Percentiles rank a stretch among this genome's conserved stretches.
phyloP scores from a whole-genome alignment of 2,329 filamentous ascomycete genomes.

The Domatiomyces globalis region DNA sequence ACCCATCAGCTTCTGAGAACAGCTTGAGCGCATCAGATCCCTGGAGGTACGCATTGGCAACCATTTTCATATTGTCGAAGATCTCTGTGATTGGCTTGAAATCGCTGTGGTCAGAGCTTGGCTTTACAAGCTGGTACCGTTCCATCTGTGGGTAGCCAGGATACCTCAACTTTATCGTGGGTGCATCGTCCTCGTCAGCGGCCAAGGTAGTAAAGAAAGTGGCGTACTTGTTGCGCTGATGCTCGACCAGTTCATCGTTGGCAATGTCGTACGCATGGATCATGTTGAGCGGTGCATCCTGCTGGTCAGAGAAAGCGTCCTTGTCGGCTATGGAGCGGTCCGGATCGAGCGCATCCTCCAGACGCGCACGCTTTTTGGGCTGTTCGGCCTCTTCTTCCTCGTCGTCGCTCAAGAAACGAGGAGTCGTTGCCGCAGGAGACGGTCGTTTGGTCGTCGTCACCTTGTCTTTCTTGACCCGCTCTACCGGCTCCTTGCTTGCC shows the following conservation, averaged over 20 bases:
- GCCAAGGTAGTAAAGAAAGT: constrained; percentile 30
- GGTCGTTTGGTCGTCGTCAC: constrained; percentile 10
- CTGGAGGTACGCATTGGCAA: constrained; percentile 65
- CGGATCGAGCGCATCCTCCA: constrained; percentile 31
- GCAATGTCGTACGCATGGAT: constrained; percentile 37
- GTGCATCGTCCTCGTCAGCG: constrained; percentile 33
- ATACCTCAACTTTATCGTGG: constrained; percentile 59
- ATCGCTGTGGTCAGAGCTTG: constrained; percentile 59
- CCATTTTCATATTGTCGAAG: constrained; percentile 51
- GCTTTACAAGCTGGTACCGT: constrained; percentile 63
- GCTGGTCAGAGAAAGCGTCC: constrained; percentile 31
- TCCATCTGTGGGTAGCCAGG: constrained; percentile 59
- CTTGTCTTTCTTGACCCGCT: constrained; percentile 12
- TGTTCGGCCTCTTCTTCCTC: constrained; percentile 18
- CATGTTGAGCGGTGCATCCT: constrained; percentile 27
- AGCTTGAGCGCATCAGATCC: constrained; percentile 53
- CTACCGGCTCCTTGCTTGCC: constrained; percentile 13
- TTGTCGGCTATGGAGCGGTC: constrained; percentile 31
- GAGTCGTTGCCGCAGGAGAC: constrained; percentile 16
- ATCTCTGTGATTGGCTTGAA: constrained; percentile 55
- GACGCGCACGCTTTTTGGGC: constrained; percentile 27
- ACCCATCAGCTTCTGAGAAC: constrained; percentile 56
- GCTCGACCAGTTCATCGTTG: constrained; percentile 27
- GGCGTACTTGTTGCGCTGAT: constrained; percentile 19
- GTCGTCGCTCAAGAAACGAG: constrained; percentile 18